Percentiles rank a stretch among this genome's conserved stretches.
These are phyloP conservation scores for Megacollybia marginata DNA, from an alignment of 768 basidiomycete genomes.

Conservation along the genomic window DNA sequence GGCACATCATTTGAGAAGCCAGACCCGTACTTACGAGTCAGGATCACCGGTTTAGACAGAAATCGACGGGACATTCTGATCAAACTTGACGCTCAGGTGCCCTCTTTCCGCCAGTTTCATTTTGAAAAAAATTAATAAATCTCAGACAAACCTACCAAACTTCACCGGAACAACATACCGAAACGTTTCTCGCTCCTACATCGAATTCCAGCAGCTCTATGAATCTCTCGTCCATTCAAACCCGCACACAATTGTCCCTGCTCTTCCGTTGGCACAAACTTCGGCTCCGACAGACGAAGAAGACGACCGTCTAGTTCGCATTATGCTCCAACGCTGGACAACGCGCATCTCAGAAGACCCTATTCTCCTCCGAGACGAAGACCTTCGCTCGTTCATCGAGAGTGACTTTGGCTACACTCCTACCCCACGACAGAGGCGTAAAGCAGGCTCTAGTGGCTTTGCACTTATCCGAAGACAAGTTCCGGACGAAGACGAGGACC, in stretches of 20 bases:
- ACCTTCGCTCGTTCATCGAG: conserved; percentile 91
- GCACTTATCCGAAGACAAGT: conserved; percentile 71
- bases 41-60: conserved; percentile 87
- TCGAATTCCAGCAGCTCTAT: conserved; percentile 92
- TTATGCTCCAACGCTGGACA: conserved; percentile 94
- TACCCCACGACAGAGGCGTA: conserved; percentile 67
- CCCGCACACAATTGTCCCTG: conserved; percentile 95
- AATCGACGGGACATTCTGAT: conserved; percentile 93
- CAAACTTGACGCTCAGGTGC: conserved; percentile 90
- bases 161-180: conserved; percentile 86
- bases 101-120: conserved; percentile 14
- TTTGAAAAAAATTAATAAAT: neutral
- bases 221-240: conserved; percentile 84
- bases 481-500: conserved; percentile 91
- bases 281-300: conserved; percentile 98
- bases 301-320: conserved; percentile 91
- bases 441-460: conserved; percentile 60
- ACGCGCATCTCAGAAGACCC: conserved; percentile 89
- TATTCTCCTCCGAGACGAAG: conserved; percentile 84
- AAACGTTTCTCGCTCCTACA: conserved; percentile 90
- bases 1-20: conserved; percentile 66
- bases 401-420: conserved; percentile 96
- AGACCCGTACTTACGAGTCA: conserved; percentile 82
- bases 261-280: conserved; percentile 91
- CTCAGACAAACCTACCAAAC: conserved; percentile 87